Percentiles rank a stretch among this genome's conserved stretches.
Evolutionary conservation across 2,329 filamentous ascomycete genomes (phyloP).

Genomic region (Aspergillus uvarum): DNA sequence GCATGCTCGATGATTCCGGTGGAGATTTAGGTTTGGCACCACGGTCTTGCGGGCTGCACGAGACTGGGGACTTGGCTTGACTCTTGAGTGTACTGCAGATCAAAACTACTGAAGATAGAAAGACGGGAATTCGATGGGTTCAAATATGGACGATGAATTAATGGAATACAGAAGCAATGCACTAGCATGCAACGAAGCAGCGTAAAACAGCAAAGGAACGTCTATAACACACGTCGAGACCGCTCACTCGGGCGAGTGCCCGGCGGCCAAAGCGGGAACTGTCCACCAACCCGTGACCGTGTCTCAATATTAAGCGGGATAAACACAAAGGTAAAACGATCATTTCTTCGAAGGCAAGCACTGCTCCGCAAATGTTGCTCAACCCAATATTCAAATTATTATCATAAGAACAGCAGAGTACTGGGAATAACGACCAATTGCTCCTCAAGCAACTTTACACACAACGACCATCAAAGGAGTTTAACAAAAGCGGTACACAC

Average conservation of each 20-base stretch:
- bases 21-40: background rate
- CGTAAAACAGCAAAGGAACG: constrained; percentile 22
- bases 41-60: background rate
- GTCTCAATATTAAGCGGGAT: background rate
- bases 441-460: constrained; percentile 41
- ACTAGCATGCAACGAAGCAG: constrained; percentile 17
- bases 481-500: constrained; percentile 28
- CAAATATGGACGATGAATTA: background rate
- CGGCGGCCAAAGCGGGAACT: background rate
- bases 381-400: constrained; percentile 41
- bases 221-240: constrained; percentile 24
- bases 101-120: background rate
- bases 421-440: constrained; percentile 32
- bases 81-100: background rate
- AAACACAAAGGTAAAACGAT: constrained; percentile 21
- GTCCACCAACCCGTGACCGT: constrained; percentile 6
- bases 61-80: background rate
- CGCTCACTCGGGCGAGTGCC: constrained; percentile 11
- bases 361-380: constrained; percentile 31
- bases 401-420: constrained; percentile 41
- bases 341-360: constrained; percentile 25
- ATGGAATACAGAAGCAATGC: constrained; percentile 2
- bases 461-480: constrained; percentile 27
- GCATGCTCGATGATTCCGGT: background rate
- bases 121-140: background rate